These are phyloP conservation scores for Phylloboletellus chloephorus DNA, from an alignment of 1,284 basidiomycete genomes.

Conservation along the genomic window DNA sequence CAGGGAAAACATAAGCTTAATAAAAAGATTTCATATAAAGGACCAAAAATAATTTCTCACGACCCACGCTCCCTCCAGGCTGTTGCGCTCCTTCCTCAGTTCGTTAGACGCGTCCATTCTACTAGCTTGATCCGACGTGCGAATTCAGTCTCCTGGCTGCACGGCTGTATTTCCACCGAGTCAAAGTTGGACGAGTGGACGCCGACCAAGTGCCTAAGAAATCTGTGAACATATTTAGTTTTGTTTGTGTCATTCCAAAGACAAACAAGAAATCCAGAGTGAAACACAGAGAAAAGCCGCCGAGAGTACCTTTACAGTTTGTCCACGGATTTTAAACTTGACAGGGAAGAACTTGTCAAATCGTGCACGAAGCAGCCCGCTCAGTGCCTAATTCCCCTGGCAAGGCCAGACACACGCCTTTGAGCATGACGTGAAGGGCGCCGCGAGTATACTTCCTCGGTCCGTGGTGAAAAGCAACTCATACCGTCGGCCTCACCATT, in stretches of 20 bases:
- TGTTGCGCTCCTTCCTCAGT: too few relatives aligned
- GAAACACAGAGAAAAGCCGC: too few relatives aligned
- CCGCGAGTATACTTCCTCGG: background rate
- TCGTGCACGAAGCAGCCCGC: conserved; percentile 7
- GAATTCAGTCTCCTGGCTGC: conserved; percentile 14
- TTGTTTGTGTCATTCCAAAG: too few relatives aligned
- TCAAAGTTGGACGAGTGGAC: background rate
- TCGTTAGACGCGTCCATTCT: too few relatives aligned
- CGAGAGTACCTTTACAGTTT: too few relatives aligned
- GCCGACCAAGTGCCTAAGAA: too few relatives aligned
- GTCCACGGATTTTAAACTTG: conserved; percentile 17
- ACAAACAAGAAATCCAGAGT: too few relatives aligned
- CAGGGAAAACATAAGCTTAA: too few relatives aligned
- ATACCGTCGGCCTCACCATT: conserved; percentile 14
- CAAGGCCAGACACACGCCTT: conserved; percentile 9
- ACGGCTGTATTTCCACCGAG: conserved; percentile 10
- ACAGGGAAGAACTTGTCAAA: conserved; percentile 8
- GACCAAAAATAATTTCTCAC: too few relatives aligned
- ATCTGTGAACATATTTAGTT: too few relatives aligned
- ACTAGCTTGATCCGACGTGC: conserved; percentile 11
- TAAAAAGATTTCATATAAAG: too few relatives aligned
- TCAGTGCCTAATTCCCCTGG: conserved; percentile 21
- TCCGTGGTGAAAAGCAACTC: conserved; percentile 1
- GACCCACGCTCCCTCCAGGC: too few relatives aligned
- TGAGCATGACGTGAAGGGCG: background rate